Base-by-base conservation (phyloP, 1,139 yeast genomes). In the Arxiozyma slooffiae region DNA sequence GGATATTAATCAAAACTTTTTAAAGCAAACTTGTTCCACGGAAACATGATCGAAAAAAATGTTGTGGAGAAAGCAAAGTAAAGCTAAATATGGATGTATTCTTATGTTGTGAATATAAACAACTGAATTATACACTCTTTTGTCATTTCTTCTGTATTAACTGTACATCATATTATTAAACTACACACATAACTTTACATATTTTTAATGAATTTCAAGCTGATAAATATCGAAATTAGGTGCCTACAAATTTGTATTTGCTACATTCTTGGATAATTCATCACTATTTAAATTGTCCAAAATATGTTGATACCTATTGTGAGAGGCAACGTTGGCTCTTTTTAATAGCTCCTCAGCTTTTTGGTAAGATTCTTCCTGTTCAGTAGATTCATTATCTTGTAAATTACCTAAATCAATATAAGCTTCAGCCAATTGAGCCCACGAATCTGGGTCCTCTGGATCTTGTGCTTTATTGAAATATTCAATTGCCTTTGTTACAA, bases 391-490 rank as follows among this genome's bases (percentile, higher is more conserved):
- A 42, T 78, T 69, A 11, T 81, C 85, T 56, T 77, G 73, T 52
- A 88, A 64, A 61, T 89, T 89, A 9, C 90, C 97, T 58, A 86
- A 71, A 16, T 84, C 78, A 38, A 90, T 85, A 63, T 80, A 74
- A 1, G 95, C 90, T 66, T 92, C 97, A 2, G 96, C 96, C 44
- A 85, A 71, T 57, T 78, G 78, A 7, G 82, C 96, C 85, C 92
- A 84, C 8, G 84, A 74, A 53, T 82, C 84, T 0, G 95, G 95
- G 39, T 83, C 87, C 48, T 82, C 87, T 34, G 79, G 80, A 49
- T 81, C 79, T 64, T 82, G 79, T 0, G 89, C 83, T 53, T 72
- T 69, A 52, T 73, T 68, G 51, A 87, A 71, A 59, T 78, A 76
- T 41, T 72, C 69, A 39, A 86, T 69, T 0, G 95, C 95, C 26